A percentile compares a stretch with the other conserved stretches of the same genome.
Conservation (phyloP, 2,329 filamentous ascomycete genomes). For the Lasiodiplodia gonubiensis region DNA sequence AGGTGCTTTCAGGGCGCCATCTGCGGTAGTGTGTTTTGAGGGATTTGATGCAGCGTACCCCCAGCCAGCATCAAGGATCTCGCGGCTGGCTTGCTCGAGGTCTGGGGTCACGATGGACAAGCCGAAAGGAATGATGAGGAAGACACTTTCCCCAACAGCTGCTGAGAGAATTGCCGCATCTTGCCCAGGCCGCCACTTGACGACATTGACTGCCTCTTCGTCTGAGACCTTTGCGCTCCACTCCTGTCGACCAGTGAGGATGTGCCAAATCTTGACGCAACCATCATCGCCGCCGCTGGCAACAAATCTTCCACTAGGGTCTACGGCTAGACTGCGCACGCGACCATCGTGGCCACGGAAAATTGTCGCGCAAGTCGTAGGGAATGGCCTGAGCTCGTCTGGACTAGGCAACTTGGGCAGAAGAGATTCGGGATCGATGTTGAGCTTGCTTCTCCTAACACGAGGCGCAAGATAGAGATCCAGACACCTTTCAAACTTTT, state of each 20-base stretch:
- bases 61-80: slow-evolving; percentile 85
- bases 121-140: slow-evolving; percentile 71
- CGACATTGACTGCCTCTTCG: slow-evolving; percentile 79
- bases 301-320: slow-evolving; percentile 83
- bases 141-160: slow-evolving; percentile 82
- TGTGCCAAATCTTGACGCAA: slow-evolving; percentile 87
- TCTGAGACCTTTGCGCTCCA: slow-evolving; percentile 82
- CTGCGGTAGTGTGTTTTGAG: slow-evolving; percentile 62
- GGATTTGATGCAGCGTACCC: slow-evolving; percentile 72
- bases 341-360: slow-evolving; percentile 89
- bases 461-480: slow-evolving; percentile 95
- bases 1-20: slow-evolving; percentile 70
- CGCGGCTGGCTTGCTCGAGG: slow-evolving; percentile 74
- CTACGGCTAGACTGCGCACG: slow-evolving; percentile 82
- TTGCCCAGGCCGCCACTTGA: slow-evolving; percentile 86
- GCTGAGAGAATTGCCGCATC: slow-evolving; percentile 83
- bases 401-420: slow-evolving; percentile 92
- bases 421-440: slow-evolving; percentile 93
- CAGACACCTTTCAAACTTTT: slow-evolving; percentile 92
- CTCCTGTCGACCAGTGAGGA: slow-evolving; percentile 82
- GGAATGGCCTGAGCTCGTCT: slow-evolving; percentile 93
- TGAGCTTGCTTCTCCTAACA: slow-evolving; percentile 89
- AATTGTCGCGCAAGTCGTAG: slow-evolving; percentile 83
- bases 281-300: slow-evolving; percentile 96
- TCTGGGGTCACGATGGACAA: slow-evolving; percentile 72